These are phyloP conservation scores for Saururus chinensis DNA, from an alignment of 164 flowering plant species.

Conservation along the genomic window DNA sequence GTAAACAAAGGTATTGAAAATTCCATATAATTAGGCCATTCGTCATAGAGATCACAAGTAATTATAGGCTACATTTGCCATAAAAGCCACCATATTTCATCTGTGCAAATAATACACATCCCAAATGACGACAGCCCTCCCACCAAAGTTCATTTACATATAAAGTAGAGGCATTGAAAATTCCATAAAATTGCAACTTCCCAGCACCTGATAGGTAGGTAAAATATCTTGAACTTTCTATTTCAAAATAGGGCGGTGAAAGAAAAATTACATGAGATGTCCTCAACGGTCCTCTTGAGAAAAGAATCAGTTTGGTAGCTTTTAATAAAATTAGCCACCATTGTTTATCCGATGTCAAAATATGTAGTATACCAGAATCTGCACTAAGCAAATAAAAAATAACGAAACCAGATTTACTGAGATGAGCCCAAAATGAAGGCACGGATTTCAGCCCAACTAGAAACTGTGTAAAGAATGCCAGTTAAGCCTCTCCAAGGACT, in stretches of 20 bases:
- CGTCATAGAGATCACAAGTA: no score
- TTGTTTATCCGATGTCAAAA: background rate
- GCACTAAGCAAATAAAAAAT: background rate
- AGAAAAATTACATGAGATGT: background rate
- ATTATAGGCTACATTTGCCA: no score
- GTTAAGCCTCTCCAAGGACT: slow-evolving; percentile 19
- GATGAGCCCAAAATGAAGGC: slow-evolving; percentile 24
- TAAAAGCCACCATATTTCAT: no score
- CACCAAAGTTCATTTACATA: no score
- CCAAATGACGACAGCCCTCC: no score
- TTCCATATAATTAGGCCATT: no score
- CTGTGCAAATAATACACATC: no score
- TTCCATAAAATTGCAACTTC: background rate
- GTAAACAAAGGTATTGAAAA: no score
- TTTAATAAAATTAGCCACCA: slow-evolving; percentile 8
- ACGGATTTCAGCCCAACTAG: slow-evolving; percentile 30
- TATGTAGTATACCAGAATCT: background rate
- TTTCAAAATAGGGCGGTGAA: background rate
- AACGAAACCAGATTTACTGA: background rate
- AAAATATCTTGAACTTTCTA: background rate
- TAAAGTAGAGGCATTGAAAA: no score
- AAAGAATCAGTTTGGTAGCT: slow-evolving; percentile 1
- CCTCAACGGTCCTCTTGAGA: background rate
- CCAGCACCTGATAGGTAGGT: background rate
- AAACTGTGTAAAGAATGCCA: slow-evolving; percentile 26